Conservation (phyloP, 31 red algal species). For the Odonthalia washingtoniensis region DNA sequence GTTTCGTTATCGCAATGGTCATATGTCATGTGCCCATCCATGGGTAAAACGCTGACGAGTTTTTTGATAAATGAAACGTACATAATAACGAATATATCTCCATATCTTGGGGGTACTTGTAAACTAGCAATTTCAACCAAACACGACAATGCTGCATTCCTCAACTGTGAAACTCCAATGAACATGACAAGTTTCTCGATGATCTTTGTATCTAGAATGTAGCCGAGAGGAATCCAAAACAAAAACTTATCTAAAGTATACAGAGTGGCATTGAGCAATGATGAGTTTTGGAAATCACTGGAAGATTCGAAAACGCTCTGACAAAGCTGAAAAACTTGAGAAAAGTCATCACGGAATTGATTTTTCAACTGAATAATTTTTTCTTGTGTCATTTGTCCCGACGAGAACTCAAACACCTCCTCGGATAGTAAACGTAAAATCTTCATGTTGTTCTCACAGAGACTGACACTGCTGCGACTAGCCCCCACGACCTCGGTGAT, state of each 20-base stretch:
- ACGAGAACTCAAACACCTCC: slow-evolving; percentile 98
- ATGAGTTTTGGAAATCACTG: slow-evolving; percentile 50
- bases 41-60: slow-evolving; percentile 73
- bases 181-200: slow-evolving; percentile 83
- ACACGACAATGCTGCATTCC: slow-evolving; percentile 84
- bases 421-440: slow-evolving; percentile 92
- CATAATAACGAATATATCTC: slow-evolving; percentile 76
- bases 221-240: slow-evolving; percentile 98
- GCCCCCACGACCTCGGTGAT: slow-evolving; percentile 94
- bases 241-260: slow-evolving; percentile 94
- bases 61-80: slow-evolving; percentile 84
- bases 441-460: slow-evolving; percentile 99
- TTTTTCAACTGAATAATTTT: slow-evolving; percentile 86
- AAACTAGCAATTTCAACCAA: slow-evolving; percentile 89
- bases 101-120: slow-evolving; percentile 61
- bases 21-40: slow-evolving; percentile 82
- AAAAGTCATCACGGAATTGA: slow-evolving; percentile 96
- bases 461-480: slow-evolving; percentile 73
- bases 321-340: slow-evolving; percentile 91
- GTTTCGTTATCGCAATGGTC: slow-evolving; percentile 79
- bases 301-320: slow-evolving; percentile 88
- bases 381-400: slow-evolving; percentile 95
- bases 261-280: slow-evolving; percentile 86
- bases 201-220: slow-evolving; percentile 96
- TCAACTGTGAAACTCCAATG: slow-evolving; percentile 67